Evolutionary conservation across 331 rosid species (phyloP), one percentile per base, ranked within the genome.

Genomic region (Erythrophleum ivorense): DNA sequence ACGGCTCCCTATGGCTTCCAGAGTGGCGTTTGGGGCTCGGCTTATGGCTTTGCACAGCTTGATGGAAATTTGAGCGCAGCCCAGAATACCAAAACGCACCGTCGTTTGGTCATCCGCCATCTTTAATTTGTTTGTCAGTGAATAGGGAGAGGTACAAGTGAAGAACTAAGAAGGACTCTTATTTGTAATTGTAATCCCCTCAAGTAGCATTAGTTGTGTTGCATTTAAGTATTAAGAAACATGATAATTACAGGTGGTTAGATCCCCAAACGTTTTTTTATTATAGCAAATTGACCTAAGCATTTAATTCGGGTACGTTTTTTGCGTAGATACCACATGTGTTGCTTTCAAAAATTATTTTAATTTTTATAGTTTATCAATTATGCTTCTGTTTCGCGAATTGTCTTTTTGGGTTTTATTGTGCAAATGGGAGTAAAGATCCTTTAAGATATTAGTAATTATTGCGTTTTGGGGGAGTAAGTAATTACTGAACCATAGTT

Each of bases 1-100:
- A 14, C 99, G 94, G 82, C 97, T 93, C 6, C 88, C 93, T 14
- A 96, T 81, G 76, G 97, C 97, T 5, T 14, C 48, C 18, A 96
- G 74, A 0, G 80, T 78, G 52, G 98, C 86, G 70, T 90, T 92
- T 4, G 91, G 97, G 19, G 97, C 91, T 6, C 7, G 82, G 38
- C 41, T 77, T 52, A 91, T 88, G 76, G 99, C 97, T 19, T 95
- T 90, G 24, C 92, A 85, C 2, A 93, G 52, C 85, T 96, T 96
- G 46, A 92, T 82, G 66, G 98, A 73, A 38, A 96, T 92, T 0
- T 91, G 86, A 33, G 99, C 99, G 67, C 98, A 94, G 0, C 98
- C 99, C 24, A 96, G 57, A 50, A 96, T 87, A 3, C 99, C 98
- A 87, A 96, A 91, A 59, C 92, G 95, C 81, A 96, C 80, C 7